phyloP scores from a whole-genome alignment of 495 filamentous ascomycete species.

The Hypoxylon trugodes region DNA sequence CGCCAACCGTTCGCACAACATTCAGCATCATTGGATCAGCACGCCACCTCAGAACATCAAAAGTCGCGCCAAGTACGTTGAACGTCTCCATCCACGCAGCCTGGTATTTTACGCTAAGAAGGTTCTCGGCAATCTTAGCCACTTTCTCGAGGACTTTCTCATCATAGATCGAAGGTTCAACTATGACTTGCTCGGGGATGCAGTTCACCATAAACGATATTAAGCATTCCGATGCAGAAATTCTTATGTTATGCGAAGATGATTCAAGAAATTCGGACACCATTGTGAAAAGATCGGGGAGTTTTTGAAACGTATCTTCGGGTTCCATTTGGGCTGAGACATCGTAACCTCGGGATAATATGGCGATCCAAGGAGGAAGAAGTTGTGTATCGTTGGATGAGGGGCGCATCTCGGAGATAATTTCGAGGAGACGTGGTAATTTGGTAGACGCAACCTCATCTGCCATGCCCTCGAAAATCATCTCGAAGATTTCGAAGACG shows the following conservation, averaged over 20 bases:
- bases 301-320: slow-evolving; percentile 85
- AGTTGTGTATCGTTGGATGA: slow-evolving; percentile 91
- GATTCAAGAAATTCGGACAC: slow-evolving; percentile 83
- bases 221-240: slow-evolving; percentile 93
- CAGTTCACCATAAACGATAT: slow-evolving; percentile 91
- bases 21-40: slow-evolving; percentile 77
- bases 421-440: slow-evolving; percentile 84
- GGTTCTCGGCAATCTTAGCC: slow-evolving; percentile 68
- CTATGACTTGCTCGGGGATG: slow-evolving; percentile 77
- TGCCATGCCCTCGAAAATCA: slow-evolving; percentile 90
- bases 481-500: slow-evolving; percentile 95
- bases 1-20: slow-evolving; percentile 79
- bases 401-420: slow-evolving; percentile 86
- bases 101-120: slow-evolving; percentile 90
- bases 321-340: slow-evolving; percentile 86
- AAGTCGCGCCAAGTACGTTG: slow-evolving; percentile 85
- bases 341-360: slow-evolving; percentile 92
- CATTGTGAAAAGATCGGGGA: slow-evolving; percentile 81
- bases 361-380: slow-evolving; percentile 94
- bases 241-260: slow-evolving; percentile 86
- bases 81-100: slow-evolving; percentile 96
- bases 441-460: slow-evolving; percentile 87
- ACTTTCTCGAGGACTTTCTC: slow-evolving; percentile 84
- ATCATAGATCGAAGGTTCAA: slow-evolving; percentile 88
- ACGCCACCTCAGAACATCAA: slow-evolving; percentile 86